A percentile compares a stretch with the other conserved stretches of the same genome.
phyloP scores from a whole-genome alignment of 176 grass and related monocot genomes.

The Aegilops umbellulata region DNA sequence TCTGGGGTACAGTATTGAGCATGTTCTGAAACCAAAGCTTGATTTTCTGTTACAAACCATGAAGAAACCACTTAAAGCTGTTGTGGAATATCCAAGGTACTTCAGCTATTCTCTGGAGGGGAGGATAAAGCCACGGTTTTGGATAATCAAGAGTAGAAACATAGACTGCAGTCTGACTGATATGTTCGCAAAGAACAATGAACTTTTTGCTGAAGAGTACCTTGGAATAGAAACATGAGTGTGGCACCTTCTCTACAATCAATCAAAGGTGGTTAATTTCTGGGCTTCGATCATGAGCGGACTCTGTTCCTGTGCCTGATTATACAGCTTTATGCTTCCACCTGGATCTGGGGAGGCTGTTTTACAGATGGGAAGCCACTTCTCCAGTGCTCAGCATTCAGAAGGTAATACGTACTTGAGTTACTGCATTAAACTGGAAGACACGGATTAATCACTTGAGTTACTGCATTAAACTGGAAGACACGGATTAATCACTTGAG shows the following conservation, averaged over 20 bases:
- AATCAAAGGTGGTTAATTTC: conserved; percentile 35
- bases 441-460: neutral
- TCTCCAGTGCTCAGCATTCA: neutral
- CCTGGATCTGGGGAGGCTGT: too few relatives aligned
- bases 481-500: neutral
- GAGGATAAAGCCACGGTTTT: conserved; percentile 77
- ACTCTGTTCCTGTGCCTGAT: neutral
- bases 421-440: neutral
- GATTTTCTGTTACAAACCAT: conserved; percentile 73
- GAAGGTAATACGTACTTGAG: conserved; percentile 19
- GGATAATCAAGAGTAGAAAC: conserved; percentile 49
- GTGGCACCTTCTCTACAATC: conserved; percentile 25
- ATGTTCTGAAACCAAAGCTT: conserved; percentile 83
- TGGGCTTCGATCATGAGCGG: neutral
- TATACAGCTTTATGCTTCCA: neutral
- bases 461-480: neutral
- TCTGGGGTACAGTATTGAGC: conserved; percentile 69
- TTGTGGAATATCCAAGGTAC: conserved; percentile 85
- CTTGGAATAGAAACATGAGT: conserved; percentile 45
- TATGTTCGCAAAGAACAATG: conserved; percentile 77
- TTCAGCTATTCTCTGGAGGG: conserved; percentile 86
- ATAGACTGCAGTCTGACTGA: conserved; percentile 73
- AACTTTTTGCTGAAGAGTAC: conserved; percentile 74
- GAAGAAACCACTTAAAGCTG: conserved; percentile 60
- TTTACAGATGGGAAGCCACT: too few relatives aligned